Base-by-base conservation (phyloP, 1,139 yeast species). In the Dujonia santamariae region DNA sequence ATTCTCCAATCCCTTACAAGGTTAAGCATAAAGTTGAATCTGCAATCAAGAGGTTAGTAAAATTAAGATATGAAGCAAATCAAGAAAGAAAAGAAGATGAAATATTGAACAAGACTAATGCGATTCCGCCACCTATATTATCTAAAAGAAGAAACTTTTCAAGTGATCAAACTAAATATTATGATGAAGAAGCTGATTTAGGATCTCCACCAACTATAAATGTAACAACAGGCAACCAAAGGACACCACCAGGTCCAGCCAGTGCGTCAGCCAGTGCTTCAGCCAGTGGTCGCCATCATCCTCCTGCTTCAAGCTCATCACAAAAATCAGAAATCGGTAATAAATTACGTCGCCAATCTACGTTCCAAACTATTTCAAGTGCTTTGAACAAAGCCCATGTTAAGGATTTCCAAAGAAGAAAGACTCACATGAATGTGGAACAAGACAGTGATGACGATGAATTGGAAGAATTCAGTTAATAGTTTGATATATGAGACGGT, bases 381-480 rank as follows among this genome's bases (percentile, higher is more conserved):
- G 75, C 78, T 1, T 67, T 88, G 46, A 81, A 83, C 19, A 72
- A 71, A 52, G 97, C 97, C 0, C 97, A 88, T 52, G 80, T 87
- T 25, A 83, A 83, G 49, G 97, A 88, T 62, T 88, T 88, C 67
- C 95, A 87, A 59, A 72, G 95, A 44, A 63, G 80, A 36, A 73
- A 67, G 45, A 56, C 56, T 8, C 47, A 53, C 3, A 46, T 52
- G 9, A 54, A 54, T 3, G 53, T 54, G 7, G 67, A 67, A 27
- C 68, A 63, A 25, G 61, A 56, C 26, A 67, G 63, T 30, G 72
- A 62, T 8, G 71, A 64, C 3, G 72, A 67, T 12, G 67, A 58
- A 7, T 55, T 43, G 25, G 26, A 22, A 6, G 40, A 41, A 19
- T 19, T 35, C n/a, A n/a, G n/a, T n/a, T n/a, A n/a, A n/a, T n/a